Conservation (phyloP, 257 asterid species). For the Sherardia arvensis region DNA sequence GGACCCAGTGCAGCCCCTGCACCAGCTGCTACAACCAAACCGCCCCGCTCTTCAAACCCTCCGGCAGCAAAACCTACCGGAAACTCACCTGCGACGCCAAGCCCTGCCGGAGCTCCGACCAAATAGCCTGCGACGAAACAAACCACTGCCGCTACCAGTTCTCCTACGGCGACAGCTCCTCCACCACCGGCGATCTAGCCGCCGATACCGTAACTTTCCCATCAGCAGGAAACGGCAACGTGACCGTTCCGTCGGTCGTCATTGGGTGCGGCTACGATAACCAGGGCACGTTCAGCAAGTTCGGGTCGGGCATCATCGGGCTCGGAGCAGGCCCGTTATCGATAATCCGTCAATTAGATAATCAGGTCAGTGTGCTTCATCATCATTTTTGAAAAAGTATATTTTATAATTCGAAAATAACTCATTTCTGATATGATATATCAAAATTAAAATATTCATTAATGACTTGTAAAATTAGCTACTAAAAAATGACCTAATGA, state of each 20-base stretch:
- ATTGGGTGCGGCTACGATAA: conserved; percentile 56
- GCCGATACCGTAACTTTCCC: conserved; percentile 34
- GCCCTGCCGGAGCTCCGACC: conserved; percentile 14
- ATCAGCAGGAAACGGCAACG: conserved; percentile 6
- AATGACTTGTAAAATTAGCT: too few relatives aligned
- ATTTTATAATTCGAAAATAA: too few relatives aligned
- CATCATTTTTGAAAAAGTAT: too few relatives aligned
- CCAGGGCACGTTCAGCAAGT: conserved; percentile 26
- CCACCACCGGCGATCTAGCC: conserved; percentile 31
- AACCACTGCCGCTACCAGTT: conserved; percentile 26
- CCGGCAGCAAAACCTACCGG: conserved; percentile 16
- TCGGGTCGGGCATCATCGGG: conserved; percentile 45
- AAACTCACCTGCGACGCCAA: conserved; percentile 20
- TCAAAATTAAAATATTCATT: too few relatives aligned
- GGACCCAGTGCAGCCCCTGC: conserved; percentile 64
- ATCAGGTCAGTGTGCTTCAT: too few relatives aligned
- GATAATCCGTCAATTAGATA: conserved; percentile 29
- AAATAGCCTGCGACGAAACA: neutral
- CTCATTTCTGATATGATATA: too few relatives aligned
- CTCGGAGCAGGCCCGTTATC: conserved; percentile 46
- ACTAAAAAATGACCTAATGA: too few relatives aligned
- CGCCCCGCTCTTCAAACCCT: conserved; percentile 38
- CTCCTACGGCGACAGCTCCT: conserved; percentile 31
- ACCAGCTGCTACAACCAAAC: conserved; percentile 32
- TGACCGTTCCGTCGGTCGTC: conserved; percentile 20